Evolutionary conservation across 116 monocot species (phyloP).

Genomic region (Trichopus zeylanicus): DNA sequence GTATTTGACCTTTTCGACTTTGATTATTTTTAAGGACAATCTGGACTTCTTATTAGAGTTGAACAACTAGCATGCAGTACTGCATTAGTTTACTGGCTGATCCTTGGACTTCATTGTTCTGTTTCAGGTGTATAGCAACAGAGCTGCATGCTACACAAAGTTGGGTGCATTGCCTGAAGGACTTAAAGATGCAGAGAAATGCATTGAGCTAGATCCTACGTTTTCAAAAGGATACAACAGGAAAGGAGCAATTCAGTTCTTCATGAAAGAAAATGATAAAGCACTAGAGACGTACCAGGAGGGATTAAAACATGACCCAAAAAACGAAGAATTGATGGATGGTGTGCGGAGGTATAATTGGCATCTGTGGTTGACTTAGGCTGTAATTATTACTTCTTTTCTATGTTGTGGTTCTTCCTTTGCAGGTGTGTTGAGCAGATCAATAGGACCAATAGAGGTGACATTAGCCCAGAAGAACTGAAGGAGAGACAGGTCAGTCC

Average conservation of each 20-base stretch:
- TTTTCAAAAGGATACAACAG: conserved; percentile 91
- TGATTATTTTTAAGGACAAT: too few relatives aligned
- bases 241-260: conserved; percentile 86
- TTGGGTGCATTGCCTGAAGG: conserved; percentile 86
- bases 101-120: too few relatives aligned
- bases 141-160: conserved; percentile 97
- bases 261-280: conserved; percentile 98
- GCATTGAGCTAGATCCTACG: conserved; percentile 90
- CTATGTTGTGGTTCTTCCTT: not conserved
- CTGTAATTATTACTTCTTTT: not conserved
- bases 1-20: too few relatives aligned
- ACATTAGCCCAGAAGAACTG: conserved; percentile 73
- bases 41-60: too few relatives aligned
- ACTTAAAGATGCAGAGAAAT: conserved; percentile 96
- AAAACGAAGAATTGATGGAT: conserved; percentile 81
- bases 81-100: too few relatives aligned
- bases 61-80: too few relatives aligned
- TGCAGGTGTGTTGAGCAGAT: conserved; percentile 94
- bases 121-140: conserved; percentile 97
- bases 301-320: conserved; percentile 80
- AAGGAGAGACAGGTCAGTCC: conserved; percentile 84
- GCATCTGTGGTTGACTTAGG: not conserved
- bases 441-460: conserved; percentile 83
- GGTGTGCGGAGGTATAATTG: conserved; percentile 66
- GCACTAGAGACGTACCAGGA: conserved; percentile 93